phyloP scores from a whole-genome alignment of 208 protist species.

The Trypanosoma mega region DNA sequence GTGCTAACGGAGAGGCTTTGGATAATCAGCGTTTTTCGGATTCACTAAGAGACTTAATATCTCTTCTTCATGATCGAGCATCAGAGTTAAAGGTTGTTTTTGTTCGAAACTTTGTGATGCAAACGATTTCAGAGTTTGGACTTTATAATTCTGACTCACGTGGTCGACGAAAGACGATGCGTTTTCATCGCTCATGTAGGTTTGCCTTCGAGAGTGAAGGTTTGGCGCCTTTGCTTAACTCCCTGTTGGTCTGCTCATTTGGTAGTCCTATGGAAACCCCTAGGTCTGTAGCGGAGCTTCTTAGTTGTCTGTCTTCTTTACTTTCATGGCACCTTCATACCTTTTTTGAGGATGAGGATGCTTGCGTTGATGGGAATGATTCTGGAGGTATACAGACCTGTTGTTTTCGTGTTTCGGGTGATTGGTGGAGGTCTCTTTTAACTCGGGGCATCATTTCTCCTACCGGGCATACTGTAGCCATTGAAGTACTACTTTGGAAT shows the following conservation, averaged over 20 bases:
- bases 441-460: conserved; percentile 20
- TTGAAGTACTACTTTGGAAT: conserved; percentile 15
- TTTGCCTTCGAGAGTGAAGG: conserved; percentile 42
- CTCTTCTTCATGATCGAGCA: conserved; percentile 23
- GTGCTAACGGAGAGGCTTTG: conserved; percentile 23
- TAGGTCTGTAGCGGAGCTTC: conserved; percentile 29
- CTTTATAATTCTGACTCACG: conserved; percentile 54
- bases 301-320: conserved; percentile 38
- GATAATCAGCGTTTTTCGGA: conserved; percentile 12
- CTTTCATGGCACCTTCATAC: conserved; percentile 74
- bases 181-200: conserved; percentile 51
- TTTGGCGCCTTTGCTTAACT: conserved; percentile 32
- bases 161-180: conserved; percentile 55
- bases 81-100: conserved; percentile 12
- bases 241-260: conserved; percentile 17
- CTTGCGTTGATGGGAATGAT: conserved; percentile 50
- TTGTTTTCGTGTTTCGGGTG: conserved; percentile 44
- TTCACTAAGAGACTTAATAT: conserved; percentile 9
- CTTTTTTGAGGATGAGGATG: conserved; percentile 78
- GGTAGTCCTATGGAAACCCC: conserved; percentile 21
- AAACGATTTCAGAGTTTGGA: conserved; percentile 73
- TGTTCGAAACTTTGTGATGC: conserved; percentile 15
- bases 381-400: too few relatives aligned
- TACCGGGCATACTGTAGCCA: not conserved
- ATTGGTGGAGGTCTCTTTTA: conserved; percentile 56